Conservation (phyloP, 108 stramenopile genomes). For the Discostella pseudostelligera region DNA sequence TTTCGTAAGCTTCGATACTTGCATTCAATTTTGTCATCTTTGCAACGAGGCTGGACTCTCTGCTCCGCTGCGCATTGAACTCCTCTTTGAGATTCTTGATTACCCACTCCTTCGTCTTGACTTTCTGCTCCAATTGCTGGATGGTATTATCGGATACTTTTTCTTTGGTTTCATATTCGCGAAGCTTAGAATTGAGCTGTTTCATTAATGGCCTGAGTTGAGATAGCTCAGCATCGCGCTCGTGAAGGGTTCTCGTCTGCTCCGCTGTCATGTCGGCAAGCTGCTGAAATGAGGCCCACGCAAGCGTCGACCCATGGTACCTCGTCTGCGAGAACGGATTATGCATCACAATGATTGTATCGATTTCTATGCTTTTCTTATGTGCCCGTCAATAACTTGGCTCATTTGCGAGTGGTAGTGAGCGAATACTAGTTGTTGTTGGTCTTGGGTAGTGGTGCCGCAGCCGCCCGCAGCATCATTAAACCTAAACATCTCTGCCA, state of each 20-base stretch:
- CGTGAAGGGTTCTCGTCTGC: not conserved
- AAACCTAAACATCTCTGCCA: no score
- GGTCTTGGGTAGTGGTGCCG: no score
- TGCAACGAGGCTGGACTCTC: slow-evolving; percentile 22
- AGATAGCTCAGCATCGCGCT: slow-evolving; percentile 28
- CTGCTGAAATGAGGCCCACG: not conserved
- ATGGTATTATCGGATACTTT: slow-evolving; percentile 9
- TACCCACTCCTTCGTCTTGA: slow-evolving; percentile 42
- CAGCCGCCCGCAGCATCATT: no score
- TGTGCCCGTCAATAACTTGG: no score
- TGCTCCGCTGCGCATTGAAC: slow-evolving; percentile 20
- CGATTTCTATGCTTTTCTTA: no score
- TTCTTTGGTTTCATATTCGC: slow-evolving; percentile 5
- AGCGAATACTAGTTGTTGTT: no score
- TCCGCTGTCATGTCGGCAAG: no score
- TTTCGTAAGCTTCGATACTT: slow-evolving; percentile 30
- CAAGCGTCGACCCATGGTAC: not conserved
- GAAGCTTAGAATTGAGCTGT: slow-evolving; percentile 1
- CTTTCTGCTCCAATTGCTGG: slow-evolving; percentile 15
- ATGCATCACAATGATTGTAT: no score
- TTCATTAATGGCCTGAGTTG: slow-evolving; percentile 10
- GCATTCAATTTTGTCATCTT: slow-evolving; percentile 19
- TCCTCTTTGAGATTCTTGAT: slow-evolving; percentile 33
- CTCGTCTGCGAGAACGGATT: not conserved
- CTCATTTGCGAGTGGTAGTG: no score